These are phyloP conservation scores for Sherardia arvensis DNA, from an alignment of 257 asterid genomes.

Conservation along the genomic window DNA sequence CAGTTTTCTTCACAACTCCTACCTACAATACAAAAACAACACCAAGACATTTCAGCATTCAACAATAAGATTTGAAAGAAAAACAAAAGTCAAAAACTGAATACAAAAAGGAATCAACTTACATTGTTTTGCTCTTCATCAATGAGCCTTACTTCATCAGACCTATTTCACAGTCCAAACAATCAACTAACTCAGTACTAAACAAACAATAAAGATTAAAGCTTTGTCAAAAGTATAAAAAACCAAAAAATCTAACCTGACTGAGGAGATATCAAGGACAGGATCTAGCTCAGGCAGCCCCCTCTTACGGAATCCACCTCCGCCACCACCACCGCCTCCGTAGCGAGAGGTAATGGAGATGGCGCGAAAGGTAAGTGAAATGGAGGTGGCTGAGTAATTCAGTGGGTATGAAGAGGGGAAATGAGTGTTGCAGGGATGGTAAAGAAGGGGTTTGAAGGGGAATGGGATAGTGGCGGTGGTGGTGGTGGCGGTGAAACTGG, in stretches of 20 bases:
- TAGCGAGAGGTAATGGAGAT: constrained; percentile 47
- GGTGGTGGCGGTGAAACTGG: constrained; percentile 78
- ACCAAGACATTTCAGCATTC: constrained; percentile 4
- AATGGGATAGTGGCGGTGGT: constrained; percentile 58
- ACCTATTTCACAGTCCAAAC: constrained; percentile 40
- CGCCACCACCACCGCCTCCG: constrained; percentile 22
- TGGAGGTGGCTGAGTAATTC: constrained; percentile 1
- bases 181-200: not conserved
- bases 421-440: constrained; percentile 22
- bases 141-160: constrained; percentile 78
- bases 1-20: constrained; percentile 63
- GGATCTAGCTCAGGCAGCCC: constrained; percentile 41
- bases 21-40: constrained; percentile 41
- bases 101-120: constrained; percentile 17
- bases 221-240: not conserved
- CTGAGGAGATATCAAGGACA: constrained; percentile 56
- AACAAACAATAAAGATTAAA: not conserved
- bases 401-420: constrained; percentile 18
- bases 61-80: no score
- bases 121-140: constrained; percentile 92
- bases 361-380: constrained; percentile 9
- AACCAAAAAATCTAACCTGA: constrained; percentile 32
- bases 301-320: constrained; percentile 20
- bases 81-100: not conserved
- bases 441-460: constrained; percentile 41